Base-by-base conservation (phyloP, 2,329 filamentous ascomycete species). In the Penicillium expansum region DNA sequence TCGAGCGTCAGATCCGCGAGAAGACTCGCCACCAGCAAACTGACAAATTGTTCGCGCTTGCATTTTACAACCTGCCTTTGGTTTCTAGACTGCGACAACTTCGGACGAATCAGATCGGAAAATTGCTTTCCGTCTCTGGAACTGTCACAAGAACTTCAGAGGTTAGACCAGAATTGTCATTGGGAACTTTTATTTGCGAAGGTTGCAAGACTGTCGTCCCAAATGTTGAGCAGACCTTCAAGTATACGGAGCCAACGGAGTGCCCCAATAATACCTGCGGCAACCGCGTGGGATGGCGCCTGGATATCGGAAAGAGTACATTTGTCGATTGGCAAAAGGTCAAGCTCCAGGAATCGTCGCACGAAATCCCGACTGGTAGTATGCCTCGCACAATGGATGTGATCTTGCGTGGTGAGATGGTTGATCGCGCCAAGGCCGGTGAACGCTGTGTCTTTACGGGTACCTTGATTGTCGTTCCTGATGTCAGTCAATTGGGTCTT, bases 271-370 rank as follows among this genome's bases (percentile, higher is more conserved):
- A 80, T 27, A 89, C 84, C 7, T 99, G 94, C 73, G 87, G 87
- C 67, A 99, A 99, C 77, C 87, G 94, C 27, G 80, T 88, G 57
- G 91, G 90, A n/a, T 99, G 94, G 94, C 87, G 92, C 63, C 79
- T 99, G n/a, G 93, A 99, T 67, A 97, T 99, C 69, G 84, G 91
- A 42, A 93, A 96, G 74, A 97, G 92, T 74, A 97, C 92, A 0
- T 99, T 99, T 72, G 90, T 99, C 60, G 94, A 99, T 77, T 99
- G 94, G 94, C 94, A 99, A 73, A 97, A 97, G 74, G 92, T 97
- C 24, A 90, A 95, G 61, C 91, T 97, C 60, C 94, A 99, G 76
- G 94, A 99, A 76, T 99, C 97, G 78, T 96, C 92, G 65, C 93
- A 93, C 4, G 94, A 99, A 73, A 99, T 99, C 37, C 94, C 94